These are phyloP conservation scores for Silene uniflora DNA, from an alignment of 148 eudicot species.

Conservation along the genomic window DNA sequence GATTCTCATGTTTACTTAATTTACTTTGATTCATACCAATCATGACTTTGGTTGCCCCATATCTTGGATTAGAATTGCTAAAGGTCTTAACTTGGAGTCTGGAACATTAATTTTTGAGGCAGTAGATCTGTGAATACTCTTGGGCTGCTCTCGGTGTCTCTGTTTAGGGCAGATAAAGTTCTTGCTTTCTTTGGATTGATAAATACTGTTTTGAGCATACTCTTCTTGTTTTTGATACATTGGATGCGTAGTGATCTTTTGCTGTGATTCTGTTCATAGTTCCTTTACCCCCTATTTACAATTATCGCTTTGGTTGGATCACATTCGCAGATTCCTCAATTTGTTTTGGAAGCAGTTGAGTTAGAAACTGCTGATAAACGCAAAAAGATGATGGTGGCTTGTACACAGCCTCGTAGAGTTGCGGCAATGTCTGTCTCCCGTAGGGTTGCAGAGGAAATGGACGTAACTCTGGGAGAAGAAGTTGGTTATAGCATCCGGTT, in stretches of 20 bases:
- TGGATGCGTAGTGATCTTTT: not conserved
- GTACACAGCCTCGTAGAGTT: conserved; percentile 97
- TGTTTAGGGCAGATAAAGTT: no score
- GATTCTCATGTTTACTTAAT: no score
- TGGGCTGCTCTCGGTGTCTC: not conserved
- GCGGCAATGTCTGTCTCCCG: conserved; percentile 99
- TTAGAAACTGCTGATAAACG: conserved; percentile 58
- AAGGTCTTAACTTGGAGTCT: not conserved
- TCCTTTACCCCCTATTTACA: conserved; percentile 1
- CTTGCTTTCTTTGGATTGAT: no score
- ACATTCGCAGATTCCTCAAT: conserved; percentile 77
- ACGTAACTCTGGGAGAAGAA: conserved; percentile 92
- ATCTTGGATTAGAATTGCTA: not conserved
- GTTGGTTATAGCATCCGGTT: conserved; percentile 94
- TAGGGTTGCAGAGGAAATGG: conserved; percentile 97
- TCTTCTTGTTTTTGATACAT: not conserved
- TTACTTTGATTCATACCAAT: not conserved
- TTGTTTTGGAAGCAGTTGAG: conserved; percentile 87
- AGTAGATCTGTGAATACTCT: not conserved
- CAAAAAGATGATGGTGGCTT: conserved; percentile 69
- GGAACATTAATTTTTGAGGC: not conserved
- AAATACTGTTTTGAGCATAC: not conserved
- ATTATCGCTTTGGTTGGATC: not conserved
- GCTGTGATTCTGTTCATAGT: not conserved
- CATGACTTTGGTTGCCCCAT: not conserved